These are phyloP conservation scores for Colletotrichum aenigma DNA, from an alignment of 2,329 filamentous ascomycete genomes.

Conservation along the genomic window DNA sequence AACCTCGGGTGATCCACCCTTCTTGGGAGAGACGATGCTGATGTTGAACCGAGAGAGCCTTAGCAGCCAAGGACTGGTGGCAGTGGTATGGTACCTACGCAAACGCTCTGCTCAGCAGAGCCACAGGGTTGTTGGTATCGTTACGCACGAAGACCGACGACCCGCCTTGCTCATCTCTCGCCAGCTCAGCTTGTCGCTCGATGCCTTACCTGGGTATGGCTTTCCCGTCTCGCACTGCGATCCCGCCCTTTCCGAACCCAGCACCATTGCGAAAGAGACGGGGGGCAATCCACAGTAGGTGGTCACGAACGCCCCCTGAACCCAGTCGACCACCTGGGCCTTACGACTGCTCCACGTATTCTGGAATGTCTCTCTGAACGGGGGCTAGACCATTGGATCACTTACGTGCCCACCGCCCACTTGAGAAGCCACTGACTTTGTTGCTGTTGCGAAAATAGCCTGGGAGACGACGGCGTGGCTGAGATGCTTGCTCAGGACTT, in stretches of 20 bases:
- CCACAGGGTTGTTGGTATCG: background rate
- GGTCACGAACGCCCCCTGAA: slow-evolving; percentile 4
- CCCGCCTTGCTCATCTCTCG: background rate
- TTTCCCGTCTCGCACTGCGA: background rate
- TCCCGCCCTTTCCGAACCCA: slow-evolving; percentile 18
- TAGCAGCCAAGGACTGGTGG: background rate
- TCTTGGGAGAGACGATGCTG: background rate
- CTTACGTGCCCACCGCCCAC: background rate
- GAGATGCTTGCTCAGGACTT: slow-evolving; percentile 2
- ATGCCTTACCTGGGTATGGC: background rate
- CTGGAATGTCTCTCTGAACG: background rate
- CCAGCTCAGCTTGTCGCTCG: background rate
- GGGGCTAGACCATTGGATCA: background rate
- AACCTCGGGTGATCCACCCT: background rate
- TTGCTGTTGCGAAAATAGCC: background rate
- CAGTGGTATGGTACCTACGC: background rate
- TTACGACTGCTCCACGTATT: slow-evolving; percentile 13
- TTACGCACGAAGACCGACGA: background rate
- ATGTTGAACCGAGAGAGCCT: background rate
- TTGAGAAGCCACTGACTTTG: background rate
- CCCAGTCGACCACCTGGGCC: background rate
- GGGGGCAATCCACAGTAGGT: background rate
- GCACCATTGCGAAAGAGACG: background rate
- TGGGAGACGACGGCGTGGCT: background rate
- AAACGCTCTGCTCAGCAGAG: background rate